Evolutionary conservation across 106 monocot genomes (phyloP), one percentile per base, ranked within the genome.

Genomic region (Allium cepa): DNA sequence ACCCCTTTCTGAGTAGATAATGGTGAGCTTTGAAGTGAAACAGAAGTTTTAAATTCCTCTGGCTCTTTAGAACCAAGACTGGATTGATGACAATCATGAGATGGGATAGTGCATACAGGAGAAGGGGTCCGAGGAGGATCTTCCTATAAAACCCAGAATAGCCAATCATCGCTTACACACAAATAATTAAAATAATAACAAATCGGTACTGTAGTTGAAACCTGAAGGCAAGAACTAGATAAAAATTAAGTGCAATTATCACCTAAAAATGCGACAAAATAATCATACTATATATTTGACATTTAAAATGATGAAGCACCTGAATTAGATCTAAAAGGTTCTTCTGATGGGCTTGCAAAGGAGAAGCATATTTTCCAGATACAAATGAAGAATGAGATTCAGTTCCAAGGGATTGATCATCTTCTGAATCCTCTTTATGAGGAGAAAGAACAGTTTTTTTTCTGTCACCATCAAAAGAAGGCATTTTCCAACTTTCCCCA

Each of bases 401-500:
- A 53, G 66, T 17, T 48, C 71, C 60, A 56, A 88, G 77, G 27
- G 91, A 88, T 17, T 63, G 82, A 50, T 82, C 88, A 77, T 97
- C 84, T 73, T 97, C 86, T 59, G 75, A 62, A 79, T 97, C 92
- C 80, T 97, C 96, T 59, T 79, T 71, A 56, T 92, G 92, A 47
- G 96, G 81, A 57, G 86, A 59, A 11, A 92, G 84, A 4, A 74
- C 49, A 73, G 81, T 71, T 53, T 77, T 75, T 36, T 36, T 36
- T 3, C 36, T 36, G 36, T 36, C 36, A 59, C 79, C 56, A 1
- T 78, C 10, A 71, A 72, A 82, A 26, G 76, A 60, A 51, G 76
- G 64, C 17, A 59, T 59, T 47, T 80, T 79, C 60, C 26, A 76
- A 59, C 51, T 82, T 72, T 86, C 85, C 76, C 82, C 86, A 71